Conservation (phyloP, 2,329 filamentous ascomycete genomes). For the Nothophoma quercina region DNA sequence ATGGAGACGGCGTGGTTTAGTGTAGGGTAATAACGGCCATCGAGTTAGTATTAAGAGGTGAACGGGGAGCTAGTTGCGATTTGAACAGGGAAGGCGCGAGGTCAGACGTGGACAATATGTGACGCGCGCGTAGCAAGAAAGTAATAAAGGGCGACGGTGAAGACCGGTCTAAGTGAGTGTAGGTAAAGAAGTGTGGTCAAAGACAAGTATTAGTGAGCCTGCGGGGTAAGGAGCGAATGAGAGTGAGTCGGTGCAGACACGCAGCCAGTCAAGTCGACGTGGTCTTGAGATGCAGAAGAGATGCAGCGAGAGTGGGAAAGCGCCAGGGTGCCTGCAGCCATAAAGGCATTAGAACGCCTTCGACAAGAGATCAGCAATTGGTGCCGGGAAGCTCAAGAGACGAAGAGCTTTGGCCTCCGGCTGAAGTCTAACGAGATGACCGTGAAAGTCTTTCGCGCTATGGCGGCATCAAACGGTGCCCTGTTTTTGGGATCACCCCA, state of each 20-base stretch:
- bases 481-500: constrained; percentile 29
- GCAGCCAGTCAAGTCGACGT: constrained; percentile 34
- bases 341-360: constrained; percentile 29
- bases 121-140: constrained; percentile 23
- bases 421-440: constrained; percentile 25
- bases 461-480: constrained; percentile 38
- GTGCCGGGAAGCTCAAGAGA: constrained; percentile 27
- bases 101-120: constrained; percentile 4
- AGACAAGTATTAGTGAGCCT: constrained; percentile 26
- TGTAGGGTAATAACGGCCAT: constrained; percentile 32
- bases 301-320: constrained; percentile 32
- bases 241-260: constrained; percentile 33
- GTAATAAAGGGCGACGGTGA: constrained; percentile 22
- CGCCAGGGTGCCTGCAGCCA: constrained; percentile 31
- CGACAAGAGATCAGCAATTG: constrained; percentile 35
- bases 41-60: constrained; percentile 28
- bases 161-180: constrained; percentile 7
- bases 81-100: constrained; percentile 14
- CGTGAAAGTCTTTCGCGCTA: constrained; percentile 21
- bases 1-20: constrained; percentile 21
- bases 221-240: constrained; percentile 28
- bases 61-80: constrained; percentile 6
- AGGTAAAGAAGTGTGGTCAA: constrained; percentile 17
- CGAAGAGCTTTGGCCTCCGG: constrained; percentile 31
- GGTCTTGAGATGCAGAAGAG: constrained; percentile 31